Conservation (phyloP, 257 asterid genomes). For the Nicotiana noctiflora region DNA sequence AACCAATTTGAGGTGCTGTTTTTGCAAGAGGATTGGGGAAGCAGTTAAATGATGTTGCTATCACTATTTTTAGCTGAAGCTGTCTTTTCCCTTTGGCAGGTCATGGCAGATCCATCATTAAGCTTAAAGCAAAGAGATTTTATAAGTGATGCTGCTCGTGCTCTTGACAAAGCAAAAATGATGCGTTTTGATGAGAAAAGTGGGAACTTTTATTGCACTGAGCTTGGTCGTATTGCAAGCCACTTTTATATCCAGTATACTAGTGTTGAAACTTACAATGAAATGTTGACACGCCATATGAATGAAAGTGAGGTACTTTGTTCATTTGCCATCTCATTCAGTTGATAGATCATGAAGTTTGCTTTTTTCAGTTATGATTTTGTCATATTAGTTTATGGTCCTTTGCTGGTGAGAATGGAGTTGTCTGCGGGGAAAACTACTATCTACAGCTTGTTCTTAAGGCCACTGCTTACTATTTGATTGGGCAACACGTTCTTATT, state of each 20-base stretch:
- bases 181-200: constrained; percentile 99
- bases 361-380: background rate
- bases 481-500: background rate
- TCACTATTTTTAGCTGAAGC: constrained; percentile 8
- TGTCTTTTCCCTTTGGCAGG: constrained; percentile 41
- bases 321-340: constrained; percentile 3
- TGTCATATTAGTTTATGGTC: background rate
- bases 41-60: background rate
- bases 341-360: background rate
- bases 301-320: constrained; percentile 86
- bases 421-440: background rate
- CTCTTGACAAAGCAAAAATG: constrained; percentile 98
- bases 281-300: constrained; percentile 87
- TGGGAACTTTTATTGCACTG: constrained; percentile 95
- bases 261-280: constrained; percentile 94
- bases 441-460: background rate
- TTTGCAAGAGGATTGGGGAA: background rate
- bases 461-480: background rate
- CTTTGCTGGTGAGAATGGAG: background rate
- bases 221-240: constrained; percentile 99
- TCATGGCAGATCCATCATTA: constrained; percentile 83
- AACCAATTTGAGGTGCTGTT: background rate
- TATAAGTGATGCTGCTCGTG: constrained; percentile 90
- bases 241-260: constrained; percentile 95
- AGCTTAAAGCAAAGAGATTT: constrained; percentile 89